Evolutionary conservation across 345 rosid genomes (phyloP), one percentile per base, ranked within the genome.

Genomic region (Cardamine resedifolia): DNA sequence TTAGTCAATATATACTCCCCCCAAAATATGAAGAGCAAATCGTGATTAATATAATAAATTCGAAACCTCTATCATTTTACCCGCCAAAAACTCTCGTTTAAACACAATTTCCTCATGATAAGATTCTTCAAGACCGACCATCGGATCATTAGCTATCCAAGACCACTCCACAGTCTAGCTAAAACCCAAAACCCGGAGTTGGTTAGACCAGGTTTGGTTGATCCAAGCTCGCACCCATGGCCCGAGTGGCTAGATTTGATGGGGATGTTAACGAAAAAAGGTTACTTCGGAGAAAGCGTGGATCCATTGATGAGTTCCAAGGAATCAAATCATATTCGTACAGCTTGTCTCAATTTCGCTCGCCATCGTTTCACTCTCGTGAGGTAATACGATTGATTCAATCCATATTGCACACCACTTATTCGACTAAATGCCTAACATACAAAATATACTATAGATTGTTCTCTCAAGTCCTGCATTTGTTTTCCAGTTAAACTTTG

Each of bases 211-310:
- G 71, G 55, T 27, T 70, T 75, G 15, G 26, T 66, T 64, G 68
- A 66, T 39, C 79, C 64, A 75, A 81, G 85, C 75, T 81, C 89
- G 8, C 92, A 86, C 69, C 87, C 89, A 12, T 93, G 94, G 96
- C 91, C 85, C 14, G 94, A 93, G 61, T 93, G 96, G 98, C 78
- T 84, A 58, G 81, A 78, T 64, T 77, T 93, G 72, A 87, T 90
- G 87, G 86, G 81, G 21, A 66, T 81, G 77, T 74, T 89, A 64
- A 45, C 71, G 74, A 87, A 76, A 68, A 80, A 74, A 77, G 91
- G 88, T 10, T 89, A 89, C 75, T 87, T 88, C 10, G 86, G 57
- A 19, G 85, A 72, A 44, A 78, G 10, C 48, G 73, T 66, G 59
- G 81, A 79, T 79, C 92, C 89, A 11, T 78, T 80, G 52, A 72